Conservation (phyloP, 208 protist species). For the Jaenimonas drosophilae region DNA sequence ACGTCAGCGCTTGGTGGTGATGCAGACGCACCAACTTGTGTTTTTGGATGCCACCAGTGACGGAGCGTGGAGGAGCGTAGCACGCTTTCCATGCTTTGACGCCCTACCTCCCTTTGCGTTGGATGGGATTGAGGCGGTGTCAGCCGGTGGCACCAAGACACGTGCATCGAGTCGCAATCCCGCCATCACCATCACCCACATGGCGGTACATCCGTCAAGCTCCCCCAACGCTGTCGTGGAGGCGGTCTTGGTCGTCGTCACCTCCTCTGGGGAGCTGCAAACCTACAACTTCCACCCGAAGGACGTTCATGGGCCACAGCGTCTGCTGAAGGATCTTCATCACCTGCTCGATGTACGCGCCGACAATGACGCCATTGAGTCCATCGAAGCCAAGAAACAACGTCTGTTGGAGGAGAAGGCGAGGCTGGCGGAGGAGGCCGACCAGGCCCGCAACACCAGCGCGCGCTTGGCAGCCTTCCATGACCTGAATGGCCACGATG, state of each 20-base stretch:
- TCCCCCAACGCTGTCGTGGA: too few species aligned
- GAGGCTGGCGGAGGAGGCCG: conserved; percentile 43
- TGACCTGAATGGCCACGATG: conserved; percentile 27
- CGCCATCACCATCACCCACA: conserved; percentile 42
- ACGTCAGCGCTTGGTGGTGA: conserved; percentile 14
- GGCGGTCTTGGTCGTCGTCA: conserved; percentile 38
- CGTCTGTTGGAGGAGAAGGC: conserved; percentile 44
- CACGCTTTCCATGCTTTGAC: conserved; percentile 37
- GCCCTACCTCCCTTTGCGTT: conserved; percentile 33
- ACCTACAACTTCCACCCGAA: conserved; percentile 40
- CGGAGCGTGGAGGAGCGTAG: background rate
- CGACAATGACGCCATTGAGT: conserved; percentile 62
- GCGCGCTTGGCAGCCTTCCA: conserved; percentile 51
- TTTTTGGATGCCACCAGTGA: conserved; percentile 12
- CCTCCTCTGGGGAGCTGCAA: conserved; percentile 61
- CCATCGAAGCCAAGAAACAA: conserved; percentile 61
- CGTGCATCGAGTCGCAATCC: conserved; percentile 8
- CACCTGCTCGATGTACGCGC: conserved; percentile 68
- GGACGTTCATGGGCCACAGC: conserved; percentile 28
- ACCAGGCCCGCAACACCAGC: conserved; percentile 51
- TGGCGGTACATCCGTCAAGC: conserved; percentile 11
- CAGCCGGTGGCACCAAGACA: conserved; percentile 12
- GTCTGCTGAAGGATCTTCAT: conserved; percentile 62
- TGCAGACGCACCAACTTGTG: conserved; percentile 26
- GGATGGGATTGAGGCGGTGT: conserved; percentile 15